phyloP scores from a whole-genome alignment of 2,329 filamentous ascomycete species.

The Pestalotiopsis sp. region DNA sequence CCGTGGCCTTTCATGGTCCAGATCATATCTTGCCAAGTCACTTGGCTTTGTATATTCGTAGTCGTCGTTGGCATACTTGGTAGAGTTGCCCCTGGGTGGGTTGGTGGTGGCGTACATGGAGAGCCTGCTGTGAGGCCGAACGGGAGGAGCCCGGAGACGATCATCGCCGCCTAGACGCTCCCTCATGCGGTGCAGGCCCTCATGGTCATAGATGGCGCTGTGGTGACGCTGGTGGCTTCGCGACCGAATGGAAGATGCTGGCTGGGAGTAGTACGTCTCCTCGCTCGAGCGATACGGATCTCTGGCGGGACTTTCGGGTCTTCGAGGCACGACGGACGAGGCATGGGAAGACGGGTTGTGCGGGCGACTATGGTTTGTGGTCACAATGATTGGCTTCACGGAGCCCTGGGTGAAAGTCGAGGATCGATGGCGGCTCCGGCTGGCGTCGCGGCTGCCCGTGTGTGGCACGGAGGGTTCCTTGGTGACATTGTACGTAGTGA shows the following conservation, averaged over 20 bases:
- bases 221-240: conserved; percentile 45
- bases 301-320: conserved; percentile 47
- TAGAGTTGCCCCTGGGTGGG: conserved; percentile 42
- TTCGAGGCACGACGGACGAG: conserved; percentile 30
- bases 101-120: conserved; percentile 40
- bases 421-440: conserved; percentile 47
- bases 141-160: conserved; percentile 36
- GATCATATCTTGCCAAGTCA: conserved; percentile 61
- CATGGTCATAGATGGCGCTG: conserved; percentile 48
- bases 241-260: conserved; percentile 57
- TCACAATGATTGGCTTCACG: conserved; percentile 58
- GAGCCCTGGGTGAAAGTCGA: conserved; percentile 49
- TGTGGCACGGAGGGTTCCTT: conserved; percentile 51
- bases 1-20: conserved; percentile 50
- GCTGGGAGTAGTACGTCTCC: conserved; percentile 54
- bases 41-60: conserved; percentile 66
- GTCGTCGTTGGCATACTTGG: conserved; percentile 58
- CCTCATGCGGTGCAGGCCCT: conserved; percentile 50
- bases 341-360: conserved; percentile 26
- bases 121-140: conserved; percentile 45
- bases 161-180: conserved; percentile 45
- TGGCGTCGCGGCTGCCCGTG: conserved; percentile 47
- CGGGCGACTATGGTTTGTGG: conserved; percentile 46
- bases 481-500: conserved; percentile 57
- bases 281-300: conserved; percentile 56